Percentiles rank a stretch among this genome's conserved stretches.
phyloP scores from a whole-genome alignment of 768 basidiomycete genomes.

The Amanita molliuscula region DNA sequence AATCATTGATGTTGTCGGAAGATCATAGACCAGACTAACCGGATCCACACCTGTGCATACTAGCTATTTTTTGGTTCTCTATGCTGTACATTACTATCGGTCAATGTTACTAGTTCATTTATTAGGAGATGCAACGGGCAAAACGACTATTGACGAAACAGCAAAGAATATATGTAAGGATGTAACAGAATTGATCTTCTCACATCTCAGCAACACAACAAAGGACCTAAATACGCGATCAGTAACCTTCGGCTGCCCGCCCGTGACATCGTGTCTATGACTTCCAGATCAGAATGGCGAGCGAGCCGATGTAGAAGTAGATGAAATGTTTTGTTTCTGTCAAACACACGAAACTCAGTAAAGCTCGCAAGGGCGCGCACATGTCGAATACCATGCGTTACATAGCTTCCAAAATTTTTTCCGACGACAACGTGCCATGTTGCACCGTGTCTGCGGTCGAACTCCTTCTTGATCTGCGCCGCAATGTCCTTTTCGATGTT shows the following conservation, averaged over 20 bases:
- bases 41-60: background rate
- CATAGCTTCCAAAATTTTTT: conserved; percentile 98
- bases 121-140: background rate
- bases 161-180: background rate
- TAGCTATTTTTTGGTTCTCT: conserved; percentile 1
- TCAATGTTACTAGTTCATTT: conserved; percentile 1
- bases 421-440: conserved; percentile 99
- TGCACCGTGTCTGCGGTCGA: conserved; percentile 83
- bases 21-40: conserved; percentile 7
- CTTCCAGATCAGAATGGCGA: conserved; percentile 94
- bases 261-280: conserved; percentile 37
- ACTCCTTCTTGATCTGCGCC: conserved; percentile 96
- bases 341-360: conserved; percentile 6
- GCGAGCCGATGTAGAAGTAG: conserved; percentile 92
- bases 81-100: conserved; percentile 7
- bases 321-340: conserved; percentile 97
- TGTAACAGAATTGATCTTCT: background rate
- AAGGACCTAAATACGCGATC: background rate
- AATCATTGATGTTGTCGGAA: conserved; percentile 42
- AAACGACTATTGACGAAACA: background rate
- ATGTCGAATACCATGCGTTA: conserved; percentile 71
- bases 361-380: conserved; percentile 8
- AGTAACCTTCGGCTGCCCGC: background rate
- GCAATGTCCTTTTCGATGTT: conserved; percentile 98
- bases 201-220: background rate